Base-by-base conservation (phyloP, 441 rosid genomes). In the Jatropha multifida region DNA sequence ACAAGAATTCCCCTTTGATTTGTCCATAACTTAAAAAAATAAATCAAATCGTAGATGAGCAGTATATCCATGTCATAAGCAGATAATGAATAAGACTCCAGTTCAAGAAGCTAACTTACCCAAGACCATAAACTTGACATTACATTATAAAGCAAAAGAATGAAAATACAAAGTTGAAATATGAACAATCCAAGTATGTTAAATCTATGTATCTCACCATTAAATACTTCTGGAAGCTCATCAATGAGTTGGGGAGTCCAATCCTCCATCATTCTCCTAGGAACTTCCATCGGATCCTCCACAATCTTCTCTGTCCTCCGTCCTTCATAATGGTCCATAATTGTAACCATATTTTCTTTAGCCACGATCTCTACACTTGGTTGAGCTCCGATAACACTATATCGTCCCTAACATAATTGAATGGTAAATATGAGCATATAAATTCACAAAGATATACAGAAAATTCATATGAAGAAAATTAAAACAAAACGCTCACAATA, bases 361-460 rank as follows among this genome's bases (percentile, higher is more conserved):
- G 94, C 98, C 40, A 93, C 89, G 3, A 93, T 91, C 71, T 95
- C 99, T 7, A 95, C 88, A 7, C 91, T 87, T 0, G 99, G 99
- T 71, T 91, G 99, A 76, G 99, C 96, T 79, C 99, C 99, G 67
- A 95, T 76, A 48, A 95, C 81, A 83, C 99, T 95, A 80, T 88
- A 95, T 81, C 98, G 83, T 60, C 98, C 98, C 99, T 92, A 76
- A 51, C 59, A 81, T 7, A 54, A 68, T 71, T 65, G 52, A 70
- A 64, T 67, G 49, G 38, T 12, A 56, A 2, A 27, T 38, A 55
- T 18, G 65, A 58, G 27, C 41, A 55, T 61, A 65, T 4, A 4
- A 42, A 44, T 51, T 37, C 46, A 75, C n/a, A 5, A 27, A 8
- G 7, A 58, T 10, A 46, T 7, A 71, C 1, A 55, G 13, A 68